Base-by-base conservation (phyloP, 164 flowering plant species). In the Magnolia kwangsiensis region DNA sequence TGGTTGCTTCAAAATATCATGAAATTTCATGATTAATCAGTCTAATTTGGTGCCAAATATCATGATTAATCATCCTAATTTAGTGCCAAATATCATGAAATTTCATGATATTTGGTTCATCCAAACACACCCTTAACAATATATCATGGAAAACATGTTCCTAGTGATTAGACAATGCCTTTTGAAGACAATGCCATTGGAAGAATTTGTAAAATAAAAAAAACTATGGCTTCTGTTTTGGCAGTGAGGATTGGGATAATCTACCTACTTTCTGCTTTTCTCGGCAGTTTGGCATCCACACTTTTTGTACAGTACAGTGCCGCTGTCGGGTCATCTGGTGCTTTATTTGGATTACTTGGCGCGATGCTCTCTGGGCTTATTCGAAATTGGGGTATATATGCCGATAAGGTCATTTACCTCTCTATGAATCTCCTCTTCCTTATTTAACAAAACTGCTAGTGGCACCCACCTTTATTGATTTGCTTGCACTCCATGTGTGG, bases 321-420 rank as follows among this genome's bases (percentile, higher is more conserved):
- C 24, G 82, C 83, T 51, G 91, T 92, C 74, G 79, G 86, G 74
- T 85, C 98, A 45, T 91, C 97, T 23, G 91, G 86, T 78, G 89
- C 93, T 79, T 79, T 89, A 72, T 90, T 86, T 86, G 97, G 98
- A 78, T 81, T 93, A 79, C 86, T 95, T 66, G 98, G 98, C 73
- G 87, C 95, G 50, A 84, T 83, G 86, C 82, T 92, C 72, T 87
- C 93, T 51, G 90, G 83, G 24, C 86, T 95, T 24, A 79, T 88
- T 51, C 74, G 81, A 51, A 83, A 92, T 80, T 93, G 98, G 98
- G 82, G 83, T 69, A 23, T 83, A 70, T 92, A 90, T 80, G 73
- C 81, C 51, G 72, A 86, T 70, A 95, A 92, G 97, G 97, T 93
- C 64, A 59, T 77, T 29, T 13, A 23, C n/a, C 31, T 65, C 51